Evolutionary conservation across 169 alveolate species (phyloP).

Genomic region (Babesia bovis): DNA sequence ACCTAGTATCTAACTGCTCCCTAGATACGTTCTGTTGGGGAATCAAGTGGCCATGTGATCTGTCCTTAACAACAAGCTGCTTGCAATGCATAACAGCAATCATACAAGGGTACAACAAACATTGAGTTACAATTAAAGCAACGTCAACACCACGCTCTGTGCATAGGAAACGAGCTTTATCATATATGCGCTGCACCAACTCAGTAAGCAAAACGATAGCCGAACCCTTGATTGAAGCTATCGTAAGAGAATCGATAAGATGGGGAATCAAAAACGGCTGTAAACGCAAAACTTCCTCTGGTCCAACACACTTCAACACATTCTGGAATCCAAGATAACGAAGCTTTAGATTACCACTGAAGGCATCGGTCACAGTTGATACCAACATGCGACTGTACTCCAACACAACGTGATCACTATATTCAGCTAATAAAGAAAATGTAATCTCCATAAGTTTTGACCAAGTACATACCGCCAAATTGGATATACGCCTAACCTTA

Average conservation of each 20-base stretch:
- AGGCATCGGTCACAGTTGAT: neutral
- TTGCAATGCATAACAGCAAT: conserved; percentile 35
- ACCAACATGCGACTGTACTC: conserved; percentile 17
- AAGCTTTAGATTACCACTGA: conserved; percentile 37
- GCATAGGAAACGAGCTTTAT: neutral
- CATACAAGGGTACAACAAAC: conserved; percentile 21
- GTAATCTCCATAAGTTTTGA: conserved; percentile 17
- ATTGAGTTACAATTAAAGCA: conserved; percentile 8
- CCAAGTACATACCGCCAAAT: conserved; percentile 40
- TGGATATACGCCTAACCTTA: conserved; percentile 31
- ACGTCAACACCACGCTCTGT: neutral
- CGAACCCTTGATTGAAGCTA: conserved; percentile 36
- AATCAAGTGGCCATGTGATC: neutral
- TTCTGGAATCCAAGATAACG: conserved; percentile 34
- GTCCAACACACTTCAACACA: conserved; percentile 27
- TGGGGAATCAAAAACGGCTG: conserved; percentile 48
- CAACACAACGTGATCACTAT: neutral
- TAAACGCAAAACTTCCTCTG: conserved; percentile 7
- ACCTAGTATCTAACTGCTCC: conserved; percentile 14
- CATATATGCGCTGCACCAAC: conserved; percentile 8
- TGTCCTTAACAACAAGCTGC: neutral
- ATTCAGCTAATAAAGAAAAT: neutral
- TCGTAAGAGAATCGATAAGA: conserved; percentile 24
- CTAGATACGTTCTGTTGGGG: neutral
- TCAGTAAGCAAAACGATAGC: conserved; percentile 36